Percentiles rank a stretch among this genome's conserved stretches.
Conservation (phyloP, 345 rosid genomes). For the Ceriops tagal region DNA sequence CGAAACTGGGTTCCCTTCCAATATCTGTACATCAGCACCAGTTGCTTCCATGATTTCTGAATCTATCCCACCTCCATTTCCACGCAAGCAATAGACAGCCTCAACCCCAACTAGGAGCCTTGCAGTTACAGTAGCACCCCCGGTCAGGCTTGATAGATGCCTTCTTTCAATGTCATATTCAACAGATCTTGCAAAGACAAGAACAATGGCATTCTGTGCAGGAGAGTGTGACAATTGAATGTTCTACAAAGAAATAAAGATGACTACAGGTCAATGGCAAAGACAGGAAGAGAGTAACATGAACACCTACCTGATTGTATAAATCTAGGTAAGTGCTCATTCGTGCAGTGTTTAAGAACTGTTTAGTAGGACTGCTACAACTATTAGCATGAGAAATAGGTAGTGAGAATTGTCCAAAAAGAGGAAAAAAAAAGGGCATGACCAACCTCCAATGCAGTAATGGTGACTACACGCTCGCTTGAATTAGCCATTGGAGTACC, state of each 20-base stretch:
- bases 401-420: too few species aligned
- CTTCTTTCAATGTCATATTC: conserved; percentile 45
- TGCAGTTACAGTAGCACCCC: conserved; percentile 40
- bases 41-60: conserved; percentile 31
- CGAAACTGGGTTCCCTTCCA: conserved; percentile 28
- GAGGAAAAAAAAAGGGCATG: neutral
- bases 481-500: conserved; percentile 28
- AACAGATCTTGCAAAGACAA: conserved; percentile 56
- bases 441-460: conserved; percentile 60
- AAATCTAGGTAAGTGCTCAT: too few species aligned
- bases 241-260: conserved; percentile 28
- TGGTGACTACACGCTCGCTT: conserved; percentile 50
- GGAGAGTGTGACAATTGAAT: conserved; percentile 49
- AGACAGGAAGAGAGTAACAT: neutral
- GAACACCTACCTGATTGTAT: neutral
- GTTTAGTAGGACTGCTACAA: neutral
- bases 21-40: conserved; percentile 41
- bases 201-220: conserved; percentile 52
- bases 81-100: conserved; percentile 24
- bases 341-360: neutral
- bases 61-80: conserved; percentile 22
- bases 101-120: conserved; percentile 47
- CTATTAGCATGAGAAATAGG: conserved; percentile 5
- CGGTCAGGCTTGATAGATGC: conserved; percentile 22
- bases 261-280: conserved; percentile 12